These are phyloP conservation scores for Daldinia sp. DNA, from an alignment of 2,329 filamentous ascomycete species.

Conservation along the genomic window DNA sequence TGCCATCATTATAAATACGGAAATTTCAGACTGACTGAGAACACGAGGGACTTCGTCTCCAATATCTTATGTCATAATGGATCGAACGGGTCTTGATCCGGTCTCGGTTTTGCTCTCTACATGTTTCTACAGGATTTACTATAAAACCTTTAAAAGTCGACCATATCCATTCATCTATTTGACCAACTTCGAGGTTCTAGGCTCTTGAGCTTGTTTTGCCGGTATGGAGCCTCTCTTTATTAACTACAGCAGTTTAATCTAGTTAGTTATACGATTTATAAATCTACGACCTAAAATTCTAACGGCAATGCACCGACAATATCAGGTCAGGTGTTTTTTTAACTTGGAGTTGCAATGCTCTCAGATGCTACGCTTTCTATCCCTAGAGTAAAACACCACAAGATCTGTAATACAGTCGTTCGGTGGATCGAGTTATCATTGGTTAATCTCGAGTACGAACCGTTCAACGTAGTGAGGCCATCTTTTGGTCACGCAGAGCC, in stretches of 20 bases:
- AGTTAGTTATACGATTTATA: too few species aligned
- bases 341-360: too few species aligned
- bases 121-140: background rate
- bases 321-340: background rate
- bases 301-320: background rate
- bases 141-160: background rate
- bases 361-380: background rate
- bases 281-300: too few species aligned
- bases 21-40: constrained; percentile 3
- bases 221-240: background rate
- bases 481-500: background rate
- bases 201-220: background rate
- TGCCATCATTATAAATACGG: constrained; percentile 29
- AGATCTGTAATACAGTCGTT: background rate
- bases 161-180: background rate
- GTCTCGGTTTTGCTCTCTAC: background rate
- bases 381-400: background rate
- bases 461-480: background rate
- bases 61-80: constrained; percentile 9
- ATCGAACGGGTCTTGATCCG: background rate
- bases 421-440: background rate
- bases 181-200: background rate
- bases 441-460: background rate
- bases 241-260: background rate
- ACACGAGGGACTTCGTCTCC: background rate